A percentile compares a stretch with the other conserved stretches of the same genome.
Conservation (phyloP, 1,139 yeast species). For the Insectozyma bohioensis region DNA sequence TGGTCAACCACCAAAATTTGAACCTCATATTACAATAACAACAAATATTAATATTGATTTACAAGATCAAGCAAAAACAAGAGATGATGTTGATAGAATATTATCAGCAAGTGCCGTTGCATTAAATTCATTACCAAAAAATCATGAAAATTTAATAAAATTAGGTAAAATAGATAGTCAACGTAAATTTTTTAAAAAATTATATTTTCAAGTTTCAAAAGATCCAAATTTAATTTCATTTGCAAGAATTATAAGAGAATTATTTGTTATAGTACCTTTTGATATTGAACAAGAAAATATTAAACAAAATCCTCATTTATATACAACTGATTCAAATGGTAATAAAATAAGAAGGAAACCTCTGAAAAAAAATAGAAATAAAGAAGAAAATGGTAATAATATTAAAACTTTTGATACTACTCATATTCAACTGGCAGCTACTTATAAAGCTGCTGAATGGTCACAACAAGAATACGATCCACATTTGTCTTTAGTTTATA, state of each 20-base stretch:
- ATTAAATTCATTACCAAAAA: slow-evolving; percentile 44
- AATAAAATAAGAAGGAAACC: slow-evolving; percentile 25
- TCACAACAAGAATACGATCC: slow-evolving; percentile 61
- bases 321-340: slow-evolving; percentile 37
- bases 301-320: slow-evolving; percentile 41
- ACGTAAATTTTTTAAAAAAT: slow-evolving; percentile 57
- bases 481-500: slow-evolving; percentile 71
- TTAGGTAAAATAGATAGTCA: slow-evolving; percentile 41
- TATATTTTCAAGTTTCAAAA: slow-evolving; percentile 56
- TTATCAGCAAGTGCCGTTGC: slow-evolving; percentile 70
- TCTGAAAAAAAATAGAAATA: slow-evolving; percentile 19
- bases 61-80: slow-evolving; percentile 36
- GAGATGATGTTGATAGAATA: slow-evolving; percentile 58
- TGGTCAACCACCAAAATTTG: slow-evolving; percentile 62
- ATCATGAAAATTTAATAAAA: slow-evolving; percentile 37
- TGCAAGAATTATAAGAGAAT: slow-evolving; percentile 68
- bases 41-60: slow-evolving; percentile 51
- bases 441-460: slow-evolving; percentile 54
- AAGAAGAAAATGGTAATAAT: slow-evolving; percentile 9
- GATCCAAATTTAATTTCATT: slow-evolving; percentile 62
- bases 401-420: slow-evolving; percentile 27
- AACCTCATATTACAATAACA: slow-evolving; percentile 78
- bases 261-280: slow-evolving; percentile 53
- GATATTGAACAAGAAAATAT: slow-evolving; percentile 37
- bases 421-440: slow-evolving; percentile 28